Conservation (phyloP, 495 filamentous ascomycete genomes). For the Cenococcum geophilum region DNA sequence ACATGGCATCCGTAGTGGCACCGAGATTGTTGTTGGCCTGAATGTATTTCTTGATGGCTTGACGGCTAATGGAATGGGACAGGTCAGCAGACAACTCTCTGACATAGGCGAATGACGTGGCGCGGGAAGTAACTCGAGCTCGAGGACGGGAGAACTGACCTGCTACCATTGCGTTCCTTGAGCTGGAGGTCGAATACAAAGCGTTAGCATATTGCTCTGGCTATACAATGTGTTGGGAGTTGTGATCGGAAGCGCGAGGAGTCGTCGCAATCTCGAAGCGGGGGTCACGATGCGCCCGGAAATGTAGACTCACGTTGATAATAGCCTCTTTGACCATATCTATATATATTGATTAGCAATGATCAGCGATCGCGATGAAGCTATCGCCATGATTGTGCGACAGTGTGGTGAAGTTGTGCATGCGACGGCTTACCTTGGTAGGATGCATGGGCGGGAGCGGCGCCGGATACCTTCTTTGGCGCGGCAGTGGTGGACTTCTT, state of each 20-base stretch:
- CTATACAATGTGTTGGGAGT: constrained; percentile 15
- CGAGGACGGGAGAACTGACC: constrained; percentile 43
- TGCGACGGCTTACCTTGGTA: constrained; percentile 46
- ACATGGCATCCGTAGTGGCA: constrained; percentile 60
- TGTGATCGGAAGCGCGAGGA: constrained; percentile 10
- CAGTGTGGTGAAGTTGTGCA: constrained; percentile 10
- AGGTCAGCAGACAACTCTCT: constrained; percentile 36
- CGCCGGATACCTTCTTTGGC: constrained; percentile 47
- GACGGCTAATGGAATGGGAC: constrained; percentile 58
- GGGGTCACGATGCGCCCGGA: constrained; percentile 37
- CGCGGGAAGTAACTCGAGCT: constrained; percentile 12
- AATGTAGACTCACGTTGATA: constrained; percentile 51
- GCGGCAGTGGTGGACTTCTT: constrained; percentile 53
- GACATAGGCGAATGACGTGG: constrained; percentile 28
- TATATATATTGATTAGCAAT: constrained; percentile 43
- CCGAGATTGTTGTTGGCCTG: constrained; percentile 86
- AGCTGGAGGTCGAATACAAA: constrained; percentile 45
- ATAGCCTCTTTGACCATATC: constrained; percentile 67
- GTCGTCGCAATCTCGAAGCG: constrained; percentile 37
- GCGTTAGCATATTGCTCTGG: constrained; percentile 44
- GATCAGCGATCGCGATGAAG: constrained; percentile 28
- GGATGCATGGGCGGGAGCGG: constrained; percentile 47
- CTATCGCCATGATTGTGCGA: constrained; percentile 19
- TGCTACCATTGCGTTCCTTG: constrained; percentile 60
- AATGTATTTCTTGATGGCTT: constrained; percentile 97